Conservation (phyloP, 176 grass and related monocot species). For the Eremochloa ophiuroides region DNA sequence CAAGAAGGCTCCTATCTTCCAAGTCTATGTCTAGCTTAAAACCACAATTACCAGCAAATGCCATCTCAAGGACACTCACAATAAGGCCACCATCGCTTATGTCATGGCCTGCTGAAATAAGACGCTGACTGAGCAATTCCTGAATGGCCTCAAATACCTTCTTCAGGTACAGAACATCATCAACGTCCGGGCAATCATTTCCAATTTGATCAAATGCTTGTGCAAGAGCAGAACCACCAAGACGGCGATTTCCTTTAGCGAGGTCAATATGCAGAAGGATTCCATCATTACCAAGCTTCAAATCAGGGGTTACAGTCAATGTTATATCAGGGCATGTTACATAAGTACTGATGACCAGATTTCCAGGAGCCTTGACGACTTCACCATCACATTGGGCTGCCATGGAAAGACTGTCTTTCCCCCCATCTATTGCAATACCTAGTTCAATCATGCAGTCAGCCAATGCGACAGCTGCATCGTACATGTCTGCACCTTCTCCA, state of each 20-base stretch:
- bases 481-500: conserved; percentile 86
- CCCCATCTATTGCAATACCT: conserved; percentile 84
- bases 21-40: conserved; percentile 57
- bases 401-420: conserved; percentile 98
- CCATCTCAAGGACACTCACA: conserved; percentile 73
- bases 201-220: conserved; percentile 92
- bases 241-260: conserved; percentile 52
- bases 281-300: conserved; percentile 74
- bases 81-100: conserved; percentile 82
- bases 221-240: conserved; percentile 79
- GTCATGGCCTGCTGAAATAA: conserved; percentile 82
- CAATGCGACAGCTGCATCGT: conserved; percentile 71
- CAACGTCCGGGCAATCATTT: conserved; percentile 77
- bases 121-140: conserved; percentile 49
- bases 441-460: conserved; percentile 88
- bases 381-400: conserved; percentile 71
- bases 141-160: conserved; percentile 65
- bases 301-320: conserved; percentile 78
- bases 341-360: conserved; percentile 85
- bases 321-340: conserved; percentile 94
- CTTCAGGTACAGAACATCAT: conserved; percentile 71
- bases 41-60: conserved; percentile 86
- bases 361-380: conserved; percentile 86
- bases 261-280: conserved; percentile 86
- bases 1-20: conserved; percentile 39